Evolutionary conservation across 768 basidiomycete species (phyloP).

Genomic region (Pisolithus sp.): DNA sequence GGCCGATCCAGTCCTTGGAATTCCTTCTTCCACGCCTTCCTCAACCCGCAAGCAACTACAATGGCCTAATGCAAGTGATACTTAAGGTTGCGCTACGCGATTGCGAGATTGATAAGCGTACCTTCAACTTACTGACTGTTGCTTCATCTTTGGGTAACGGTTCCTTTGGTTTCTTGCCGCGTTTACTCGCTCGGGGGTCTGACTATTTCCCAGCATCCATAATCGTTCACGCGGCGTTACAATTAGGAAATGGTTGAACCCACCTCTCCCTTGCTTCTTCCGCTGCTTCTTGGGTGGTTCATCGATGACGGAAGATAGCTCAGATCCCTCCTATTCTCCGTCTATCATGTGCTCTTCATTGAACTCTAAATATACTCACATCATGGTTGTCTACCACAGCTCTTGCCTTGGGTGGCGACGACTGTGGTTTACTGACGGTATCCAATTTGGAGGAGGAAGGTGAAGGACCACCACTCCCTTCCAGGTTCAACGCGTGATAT

Average conservation of each 20-base stretch:
- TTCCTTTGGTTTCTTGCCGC: constrained; percentile 27
- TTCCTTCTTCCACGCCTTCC: constrained; percentile 72
- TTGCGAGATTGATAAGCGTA: constrained; percentile 15
- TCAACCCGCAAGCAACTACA: constrained; percentile 68
- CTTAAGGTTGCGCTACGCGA: neutral
- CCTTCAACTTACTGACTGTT: constrained; percentile 71
- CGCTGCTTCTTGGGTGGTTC: constrained; percentile 46
- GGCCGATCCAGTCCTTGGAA: constrained; percentile 54
- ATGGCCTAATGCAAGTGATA: constrained; percentile 39
- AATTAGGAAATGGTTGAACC: neutral
- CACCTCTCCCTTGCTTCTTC: constrained; percentile 35
- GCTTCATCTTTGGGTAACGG: constrained; percentile 57
- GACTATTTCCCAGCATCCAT: constrained; percentile 20
- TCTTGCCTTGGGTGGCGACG: constrained; percentile 4
- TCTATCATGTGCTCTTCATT: constrained; percentile 36
- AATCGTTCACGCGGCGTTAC: neutral
- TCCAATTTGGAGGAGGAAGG: constrained; percentile 9
- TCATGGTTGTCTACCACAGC: constrained; percentile 6
- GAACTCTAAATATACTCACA: constrained; percentile 12
- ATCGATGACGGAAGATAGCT: constrained; percentile 54
- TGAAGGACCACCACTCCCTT: neutral
- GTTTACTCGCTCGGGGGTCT: constrained; percentile 20
- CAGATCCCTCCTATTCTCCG: constrained; percentile 32
- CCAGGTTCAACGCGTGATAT: neutral
- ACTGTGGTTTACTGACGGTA: neutral